Base-by-base conservation (phyloP, 805 yeast genomes). In the Cyberlindnera meyerae region DNA sequence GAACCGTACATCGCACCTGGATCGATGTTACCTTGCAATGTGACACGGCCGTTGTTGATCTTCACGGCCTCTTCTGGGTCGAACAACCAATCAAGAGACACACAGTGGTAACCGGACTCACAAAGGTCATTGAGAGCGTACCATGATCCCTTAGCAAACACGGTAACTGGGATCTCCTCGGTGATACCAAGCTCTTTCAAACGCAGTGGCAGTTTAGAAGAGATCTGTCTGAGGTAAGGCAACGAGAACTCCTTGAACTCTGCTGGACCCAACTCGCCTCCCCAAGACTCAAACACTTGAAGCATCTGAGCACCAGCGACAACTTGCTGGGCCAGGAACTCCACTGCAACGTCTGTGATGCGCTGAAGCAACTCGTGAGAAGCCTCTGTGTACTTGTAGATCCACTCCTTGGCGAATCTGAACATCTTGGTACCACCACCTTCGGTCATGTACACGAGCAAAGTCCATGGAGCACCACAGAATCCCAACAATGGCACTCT, bases 381-480 rank as follows among this genome's bases (percentile, higher is more conserved):
- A 33, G 75, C 80, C 40, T 78, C 75, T 18, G 94, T 84, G 57
- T 79, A 77, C 54, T 74, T 77, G 68, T 81, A 93, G 42, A 93
- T 71, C 96, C 97, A 89, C 58, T 86, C 82, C 61, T 89, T 87
- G 36, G 87, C 96, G 55, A 73, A 88, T 57, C 96, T 73, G 67
- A 85, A 93, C 70, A 90, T 70, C 57, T 84, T 84, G 6, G 96
- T 80, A 13, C 97, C 96, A 48, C 95, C 96, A 35, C 98, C 98
- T 63, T 93, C 98, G 42, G 88, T 79, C 96, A 93, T 93, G 65
- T 93, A 93, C 25, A 89, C 96, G 66, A 93, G 70, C 42, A 93
- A 66, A 11, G 98, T 93, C 96, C 97, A 93, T 39, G 98, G 98
- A 8, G 95, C 96, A 37, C 98, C 98, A 49, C 88, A 84, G 63